Conservation (phyloP, 2,329 filamentous ascomycete species). For the Graphilbum ipis-grandicollis region DNA sequence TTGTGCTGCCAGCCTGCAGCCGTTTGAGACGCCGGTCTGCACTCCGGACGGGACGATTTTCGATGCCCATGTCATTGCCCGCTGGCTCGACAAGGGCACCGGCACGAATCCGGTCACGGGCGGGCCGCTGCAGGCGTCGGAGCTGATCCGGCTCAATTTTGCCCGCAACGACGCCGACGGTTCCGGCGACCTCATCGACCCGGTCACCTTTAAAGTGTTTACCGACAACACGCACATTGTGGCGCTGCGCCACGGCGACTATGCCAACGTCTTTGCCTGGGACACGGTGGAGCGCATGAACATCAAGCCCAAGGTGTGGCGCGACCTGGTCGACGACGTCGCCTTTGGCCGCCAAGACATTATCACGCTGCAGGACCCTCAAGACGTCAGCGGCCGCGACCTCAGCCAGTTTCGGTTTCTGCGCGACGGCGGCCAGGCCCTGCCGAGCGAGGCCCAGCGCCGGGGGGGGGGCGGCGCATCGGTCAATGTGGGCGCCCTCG, state of each 20-base stretch:
- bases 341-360: conserved; percentile 83
- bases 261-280: conserved; percentile 91
- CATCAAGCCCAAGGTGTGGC: conserved; percentile 93
- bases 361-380: conserved; percentile 89
- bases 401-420: conserved; percentile 79
- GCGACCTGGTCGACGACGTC: conserved; percentile 70
- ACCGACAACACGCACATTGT: conserved; percentile 97
- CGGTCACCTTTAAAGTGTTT: conserved; percentile 92
- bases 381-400: conserved; percentile 69
- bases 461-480: conserved; percentile 46
- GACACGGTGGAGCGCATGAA: conserved; percentile 93
- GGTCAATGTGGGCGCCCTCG: conserved; percentile 67
- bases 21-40: conserved; percentile 89
- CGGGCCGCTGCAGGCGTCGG: conserved; percentile 56
- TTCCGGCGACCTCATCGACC: conserved; percentile 75
- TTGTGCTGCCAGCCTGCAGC: conserved; percentile 88
- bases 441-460: conserved; percentile 52
- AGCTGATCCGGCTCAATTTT: conserved; percentile 83
- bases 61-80: conserved; percentile 82
- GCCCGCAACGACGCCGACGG: conserved; percentile 69
- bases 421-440: conserved; percentile 58
- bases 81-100: conserved; percentile 78
- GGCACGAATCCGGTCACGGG: conserved; percentile 84
- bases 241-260: conserved; percentile 59
- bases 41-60: conserved; percentile 78